A percentile compares a stretch with the other conserved stretches of the same genome.
These are phyloP conservation scores for Picea glauca DNA, from an alignment of 75 land plant species.

Conservation along the genomic window DNA sequence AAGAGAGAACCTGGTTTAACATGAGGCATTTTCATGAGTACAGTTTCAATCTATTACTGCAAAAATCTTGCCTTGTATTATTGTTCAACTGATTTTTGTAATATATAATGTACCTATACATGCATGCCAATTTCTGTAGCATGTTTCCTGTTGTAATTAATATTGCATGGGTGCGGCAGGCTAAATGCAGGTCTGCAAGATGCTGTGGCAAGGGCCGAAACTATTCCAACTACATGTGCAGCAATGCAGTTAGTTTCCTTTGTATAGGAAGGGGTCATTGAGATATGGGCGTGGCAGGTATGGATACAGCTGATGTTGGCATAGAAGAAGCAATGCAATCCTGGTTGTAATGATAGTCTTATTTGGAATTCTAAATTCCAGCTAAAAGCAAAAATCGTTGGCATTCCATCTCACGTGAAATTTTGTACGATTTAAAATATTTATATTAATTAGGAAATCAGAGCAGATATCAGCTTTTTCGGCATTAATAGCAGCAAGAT, in stretches of 20 bases:
- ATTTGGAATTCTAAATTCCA: background rate
- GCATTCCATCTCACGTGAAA: too few relatives aligned
- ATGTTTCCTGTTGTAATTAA: constrained; percentile 2
- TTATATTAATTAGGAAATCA: background rate
- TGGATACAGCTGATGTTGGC: too few relatives aligned
- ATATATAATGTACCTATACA: background rate
- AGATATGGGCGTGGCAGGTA: too few relatives aligned
- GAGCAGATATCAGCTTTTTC: background rate
- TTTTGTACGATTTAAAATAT: background rate
- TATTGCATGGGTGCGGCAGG: too few relatives aligned
- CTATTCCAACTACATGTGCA: too few relatives aligned
- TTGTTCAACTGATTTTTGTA: background rate
- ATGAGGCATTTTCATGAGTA: background rate
- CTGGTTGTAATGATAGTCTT: background rate
- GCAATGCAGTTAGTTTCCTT: too few relatives aligned
- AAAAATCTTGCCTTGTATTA: background rate
- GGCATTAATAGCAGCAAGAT: background rate
- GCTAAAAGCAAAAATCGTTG: background rate
- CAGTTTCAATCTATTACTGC: background rate
- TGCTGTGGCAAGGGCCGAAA: too few relatives aligned
- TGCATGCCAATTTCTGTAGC: constrained; percentile 9
- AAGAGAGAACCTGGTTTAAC: background rate
- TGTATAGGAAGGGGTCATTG: too few relatives aligned
- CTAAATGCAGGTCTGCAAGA: too few relatives aligned
- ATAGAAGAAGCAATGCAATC: too few relatives aligned